A percentile compares a stretch with the other conserved stretches of the same genome.
Evolutionary conservation across 257 asterid species (phyloP).

Genomic region (Ocimum tenuiflorum): DNA sequence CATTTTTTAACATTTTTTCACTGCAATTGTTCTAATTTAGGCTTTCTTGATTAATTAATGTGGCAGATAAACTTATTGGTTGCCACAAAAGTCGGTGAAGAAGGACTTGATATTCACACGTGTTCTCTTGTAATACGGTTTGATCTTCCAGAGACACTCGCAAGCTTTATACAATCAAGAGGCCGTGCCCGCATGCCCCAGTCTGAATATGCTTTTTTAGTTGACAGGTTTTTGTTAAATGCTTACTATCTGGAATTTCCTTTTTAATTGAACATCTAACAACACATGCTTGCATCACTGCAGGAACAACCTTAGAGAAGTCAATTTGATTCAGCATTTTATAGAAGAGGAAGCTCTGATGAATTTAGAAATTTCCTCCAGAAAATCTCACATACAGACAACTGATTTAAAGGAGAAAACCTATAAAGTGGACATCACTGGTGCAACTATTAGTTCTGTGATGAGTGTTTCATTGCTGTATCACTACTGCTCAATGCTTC

Average conservation of each 20-base stretch:
- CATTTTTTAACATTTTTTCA: neutral
- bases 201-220: constrained; percentile 89
- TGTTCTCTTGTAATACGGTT: constrained; percentile 94
- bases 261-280: constrained; percentile 20
- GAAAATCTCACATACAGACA: constrained; percentile 37
- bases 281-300: constrained; percentile 21
- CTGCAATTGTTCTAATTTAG: neutral
- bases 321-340: constrained; percentile 56
- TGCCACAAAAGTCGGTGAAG: constrained; percentile 98
- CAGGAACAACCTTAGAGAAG: constrained; percentile 67
- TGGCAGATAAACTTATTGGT: constrained; percentile 82
- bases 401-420: constrained; percentile 50
- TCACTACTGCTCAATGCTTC: constrained; percentile 86
- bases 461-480: constrained; percentile 74
- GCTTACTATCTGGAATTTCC: constrained; percentile 16
- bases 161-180: constrained; percentile 95
- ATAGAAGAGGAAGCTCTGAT: constrained; percentile 59
- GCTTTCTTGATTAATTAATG: constrained; percentile 19
- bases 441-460: constrained; percentile 76
- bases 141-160: constrained; percentile 94
- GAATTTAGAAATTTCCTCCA: constrained; percentile 63
- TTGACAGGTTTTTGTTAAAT: constrained; percentile 57
- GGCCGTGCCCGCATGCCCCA: constrained; percentile 98
- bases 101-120: constrained; percentile 97
- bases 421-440: constrained; percentile 65